phyloP scores from a whole-genome alignment of 495 filamentous ascomycete species.

The Xylaria nigripes region DNA sequence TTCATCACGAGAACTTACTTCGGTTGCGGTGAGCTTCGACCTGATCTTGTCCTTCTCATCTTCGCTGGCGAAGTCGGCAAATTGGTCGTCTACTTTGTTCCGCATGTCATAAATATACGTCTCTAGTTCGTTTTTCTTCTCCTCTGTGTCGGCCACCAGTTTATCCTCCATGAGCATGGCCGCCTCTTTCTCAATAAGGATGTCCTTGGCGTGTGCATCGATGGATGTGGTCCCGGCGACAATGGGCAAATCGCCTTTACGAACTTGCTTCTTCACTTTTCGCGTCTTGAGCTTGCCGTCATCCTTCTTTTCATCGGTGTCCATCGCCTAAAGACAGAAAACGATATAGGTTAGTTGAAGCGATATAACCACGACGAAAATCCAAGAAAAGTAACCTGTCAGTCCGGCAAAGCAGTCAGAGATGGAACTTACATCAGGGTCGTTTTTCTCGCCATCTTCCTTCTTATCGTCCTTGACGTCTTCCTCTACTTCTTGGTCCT shows the following conservation, averaged over 20 bases:
- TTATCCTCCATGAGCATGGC: conserved; percentile 97
- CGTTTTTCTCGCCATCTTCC: conserved; percentile 51
- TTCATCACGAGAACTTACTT: conserved; percentile 53
- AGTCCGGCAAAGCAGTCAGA: background rate
- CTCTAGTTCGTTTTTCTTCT: conserved; percentile 99
- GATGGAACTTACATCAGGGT: conserved; percentile 57
- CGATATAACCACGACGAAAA: background rate
- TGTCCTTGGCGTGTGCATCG: conserved; percentile 57
- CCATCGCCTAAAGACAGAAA: conserved; percentile 65
- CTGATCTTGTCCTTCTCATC: conserved; percentile 85
- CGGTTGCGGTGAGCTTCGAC: conserved; percentile 66
- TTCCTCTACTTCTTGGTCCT: conserved; percentile 97
- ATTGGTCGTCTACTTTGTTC: conserved; percentile 86
- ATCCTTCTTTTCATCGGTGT: conserved; percentile 66
- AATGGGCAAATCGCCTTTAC: conserved; percentile 93
- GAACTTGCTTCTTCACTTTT: conserved; percentile 99
- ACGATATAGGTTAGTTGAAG: background rate
- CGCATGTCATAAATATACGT: conserved; percentile 92
- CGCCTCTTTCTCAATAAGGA: conserved; percentile 68
- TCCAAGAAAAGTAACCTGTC: conserved; percentile 4
- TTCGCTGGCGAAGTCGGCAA: conserved; percentile 78
- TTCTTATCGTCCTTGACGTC: conserved; percentile 62
- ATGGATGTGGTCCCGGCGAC: conserved; percentile 72
- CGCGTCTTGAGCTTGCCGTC: conserved; percentile 84
- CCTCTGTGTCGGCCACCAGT: conserved; percentile 93